These are phyloP conservation scores for Populus hybrid DNA, from an alignment of 441 rosid genomes.

Conservation along the genomic window DNA sequence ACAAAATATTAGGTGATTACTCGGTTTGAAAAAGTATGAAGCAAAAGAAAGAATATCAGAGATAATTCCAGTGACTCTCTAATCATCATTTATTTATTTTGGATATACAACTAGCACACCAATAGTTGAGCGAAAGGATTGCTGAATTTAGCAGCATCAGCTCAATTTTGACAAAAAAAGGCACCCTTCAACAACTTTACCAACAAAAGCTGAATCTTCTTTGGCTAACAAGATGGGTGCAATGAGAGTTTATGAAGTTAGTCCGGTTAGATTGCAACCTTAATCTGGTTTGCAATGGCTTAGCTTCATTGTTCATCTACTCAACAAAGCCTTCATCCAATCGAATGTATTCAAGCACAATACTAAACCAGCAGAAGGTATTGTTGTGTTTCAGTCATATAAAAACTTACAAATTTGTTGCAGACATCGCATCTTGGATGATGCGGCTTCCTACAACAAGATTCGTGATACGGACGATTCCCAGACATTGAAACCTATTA, in stretches of 20 bases:
- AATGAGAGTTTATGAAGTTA: background rate
- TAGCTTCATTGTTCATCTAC: background rate
- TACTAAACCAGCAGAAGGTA: background rate
- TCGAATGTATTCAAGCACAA: background rate
- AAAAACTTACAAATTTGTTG: conserved; percentile 64
- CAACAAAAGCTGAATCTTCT: background rate
- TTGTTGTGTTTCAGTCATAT: background rate
- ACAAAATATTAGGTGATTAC: background rate
- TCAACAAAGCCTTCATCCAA: background rate
- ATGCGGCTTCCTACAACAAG: conserved; percentile 75
- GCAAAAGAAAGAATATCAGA: background rate
- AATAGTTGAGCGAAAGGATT: background rate
- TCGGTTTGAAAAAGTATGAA: background rate
- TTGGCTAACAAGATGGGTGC: background rate
- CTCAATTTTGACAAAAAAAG: background rate
- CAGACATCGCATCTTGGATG: conserved; percentile 95
- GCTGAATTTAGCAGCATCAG: background rate
- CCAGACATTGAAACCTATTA: conserved; percentile 14
- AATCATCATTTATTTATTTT: no score
- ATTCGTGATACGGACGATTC: conserved; percentile 74
- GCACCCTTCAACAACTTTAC: background rate
- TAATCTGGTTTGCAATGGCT: background rate
- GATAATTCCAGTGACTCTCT: background rate
- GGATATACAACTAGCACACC: background rate
- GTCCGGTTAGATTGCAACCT: background rate